A percentile compares a stretch with the other conserved stretches of the same genome.
phyloP scores from a whole-genome alignment of 2,329 filamentous ascomycete genomes.

The Aspergillus jensenii region DNA sequence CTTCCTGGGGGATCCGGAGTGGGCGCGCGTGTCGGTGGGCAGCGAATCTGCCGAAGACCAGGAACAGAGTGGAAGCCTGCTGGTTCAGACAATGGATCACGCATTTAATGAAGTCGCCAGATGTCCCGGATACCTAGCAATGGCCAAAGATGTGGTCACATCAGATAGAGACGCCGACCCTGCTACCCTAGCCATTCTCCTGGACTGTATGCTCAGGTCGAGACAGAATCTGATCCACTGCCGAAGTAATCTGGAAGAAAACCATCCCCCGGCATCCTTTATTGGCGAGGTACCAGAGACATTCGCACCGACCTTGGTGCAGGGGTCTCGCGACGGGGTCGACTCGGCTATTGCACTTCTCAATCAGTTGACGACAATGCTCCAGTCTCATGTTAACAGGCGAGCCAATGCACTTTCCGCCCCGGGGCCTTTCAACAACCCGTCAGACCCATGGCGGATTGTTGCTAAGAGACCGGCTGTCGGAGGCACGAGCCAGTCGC shows the following conservation, averaged over 20 bases:
- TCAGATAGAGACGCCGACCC: background rate
- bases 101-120: slow-evolving; percentile 13
- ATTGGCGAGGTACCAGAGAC: background rate
- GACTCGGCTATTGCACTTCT: slow-evolving; percentile 2
- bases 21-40: background rate
- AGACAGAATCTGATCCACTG: background rate
- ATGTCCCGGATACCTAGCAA: slow-evolving; percentile 11
- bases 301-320: background rate
- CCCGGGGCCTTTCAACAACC: background rate
- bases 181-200: background rate
- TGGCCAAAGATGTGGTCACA: background rate
- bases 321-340: background rate
- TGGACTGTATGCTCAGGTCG: background rate
- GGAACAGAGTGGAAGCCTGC: background rate
- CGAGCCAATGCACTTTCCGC: background rate
- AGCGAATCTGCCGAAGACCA: background rate
- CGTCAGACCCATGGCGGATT: background rate
- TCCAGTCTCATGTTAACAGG: background rate
- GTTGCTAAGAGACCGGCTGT: background rate
- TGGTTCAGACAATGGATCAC: slow-evolving; percentile 5
- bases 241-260: background rate
- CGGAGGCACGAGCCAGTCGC: background rate
- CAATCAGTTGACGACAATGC: background rate
- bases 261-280: background rate
- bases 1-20: slow-evolving; percentile 11